Conservation (phyloP, 1,284 basidiomycete species). For the Stygiomarasmius scandens region DNA sequence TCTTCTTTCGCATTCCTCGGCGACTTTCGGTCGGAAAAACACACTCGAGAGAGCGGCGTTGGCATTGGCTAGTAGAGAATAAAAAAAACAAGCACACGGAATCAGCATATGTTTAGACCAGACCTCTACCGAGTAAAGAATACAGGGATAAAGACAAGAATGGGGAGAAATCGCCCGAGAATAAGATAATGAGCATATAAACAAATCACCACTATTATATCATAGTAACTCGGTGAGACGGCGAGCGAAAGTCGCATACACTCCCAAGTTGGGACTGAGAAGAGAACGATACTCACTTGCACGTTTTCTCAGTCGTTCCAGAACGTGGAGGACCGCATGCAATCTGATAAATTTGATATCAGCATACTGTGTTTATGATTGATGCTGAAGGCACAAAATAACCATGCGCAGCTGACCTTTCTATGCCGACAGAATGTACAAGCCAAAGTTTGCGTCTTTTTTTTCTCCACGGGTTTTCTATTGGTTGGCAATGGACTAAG, state of each 20-base stretch:
- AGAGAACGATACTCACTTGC: conserved; percentile 53
- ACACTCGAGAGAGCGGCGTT: conserved; percentile 57
- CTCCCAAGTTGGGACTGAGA: conserved; percentile 5
- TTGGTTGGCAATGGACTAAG: conserved; percentile 35
- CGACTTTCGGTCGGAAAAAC: conserved; percentile 62
- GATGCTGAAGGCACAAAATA: not conserved
- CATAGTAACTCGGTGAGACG: too few relatives aligned
- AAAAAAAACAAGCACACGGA: conserved; percentile 7
- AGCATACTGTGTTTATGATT: not conserved
- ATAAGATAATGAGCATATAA: too few relatives aligned
- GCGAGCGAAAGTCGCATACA: too few relatives aligned
- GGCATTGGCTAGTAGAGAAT: conserved; percentile 54
- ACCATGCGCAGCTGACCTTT: conserved; percentile 7
- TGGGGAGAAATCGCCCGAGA: too few relatives aligned
- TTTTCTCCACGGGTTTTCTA: conserved; percentile 21
- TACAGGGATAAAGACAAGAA: not conserved
- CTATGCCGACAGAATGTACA: conserved; percentile 17
- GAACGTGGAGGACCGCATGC: conserved; percentile 59
- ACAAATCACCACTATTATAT: too few relatives aligned
- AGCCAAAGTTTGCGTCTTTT: conserved; percentile 15
- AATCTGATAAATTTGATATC: conserved; percentile 59
- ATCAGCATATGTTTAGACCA: not conserved
- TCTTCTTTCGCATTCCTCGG: conserved; percentile 62
- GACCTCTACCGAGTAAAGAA: not conserved
- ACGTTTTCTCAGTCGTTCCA: conserved; percentile 53